Evolutionary conservation across 305 asterid genomes (phyloP), one percentile per base, ranked within the genome.

Genomic region (Fraxinus nigra): DNA sequence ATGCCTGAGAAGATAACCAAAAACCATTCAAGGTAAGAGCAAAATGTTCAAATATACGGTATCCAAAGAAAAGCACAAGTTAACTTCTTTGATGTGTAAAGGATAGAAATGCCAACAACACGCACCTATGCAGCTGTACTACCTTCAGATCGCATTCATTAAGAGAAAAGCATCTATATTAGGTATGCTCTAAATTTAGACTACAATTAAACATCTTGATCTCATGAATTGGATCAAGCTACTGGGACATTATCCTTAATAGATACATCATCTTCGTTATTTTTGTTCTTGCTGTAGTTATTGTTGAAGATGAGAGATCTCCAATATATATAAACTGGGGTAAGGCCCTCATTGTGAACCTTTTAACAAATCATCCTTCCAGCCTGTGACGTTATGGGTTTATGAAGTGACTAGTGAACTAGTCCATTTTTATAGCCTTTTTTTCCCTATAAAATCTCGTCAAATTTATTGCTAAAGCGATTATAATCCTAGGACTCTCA

Each of bases 1-100:
- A 92, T 87, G 92, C 99, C 99, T 92, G 93, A 80, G 88, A 85
- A 78, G 84, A 88, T 82, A 65, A 85, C n/a, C 82, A 79, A 78
- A 51, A 81, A 81, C 46, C 80, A 80, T 43, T 28, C 30, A 69
- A 77, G 81, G 78, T 51, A 81, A 82, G 79, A 56, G 43, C n/a
- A 81, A 63, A 30, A 73, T 37, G 37, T 54, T 28, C 24, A 75
- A 70, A 14, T 43, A 76, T 10, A 33, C 6, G 30, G 46, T 18
- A 78, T 72, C 48, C 54, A 69, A 40, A 76, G 63, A 77, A 65
- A 28, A 30, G 30, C 32, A 73, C 65, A 37, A 35, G 43, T 72
- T 79, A 86, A 28, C 75, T 69, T 69, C 75, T 30, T 69, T 16
- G 75, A 6, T 14, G 75, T 4, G 38, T 69, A 69, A 69, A 28